Conservation (phyloP, 352 stramenopile genomes). For the Globisporangium paroecandrum region DNA sequence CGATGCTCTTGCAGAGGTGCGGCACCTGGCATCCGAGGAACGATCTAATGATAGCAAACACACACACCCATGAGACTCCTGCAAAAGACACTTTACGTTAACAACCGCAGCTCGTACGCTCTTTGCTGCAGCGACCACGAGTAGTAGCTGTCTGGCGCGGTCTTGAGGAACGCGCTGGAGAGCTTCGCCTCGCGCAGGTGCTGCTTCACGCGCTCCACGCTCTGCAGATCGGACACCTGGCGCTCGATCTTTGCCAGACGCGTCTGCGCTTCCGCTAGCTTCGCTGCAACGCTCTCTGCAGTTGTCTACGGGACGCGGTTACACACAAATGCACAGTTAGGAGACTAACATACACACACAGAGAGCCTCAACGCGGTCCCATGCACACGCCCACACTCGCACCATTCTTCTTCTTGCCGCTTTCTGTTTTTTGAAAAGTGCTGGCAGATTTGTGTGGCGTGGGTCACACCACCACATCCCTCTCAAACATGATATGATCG, state of each 20-base stretch:
- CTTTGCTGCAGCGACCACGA: slow-evolving; percentile 61
- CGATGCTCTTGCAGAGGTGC: slow-evolving; percentile 89
- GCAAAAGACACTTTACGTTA: background rate
- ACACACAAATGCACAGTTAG: background rate
- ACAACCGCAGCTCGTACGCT: slow-evolving; percentile 28
- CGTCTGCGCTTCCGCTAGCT: slow-evolving; percentile 11
- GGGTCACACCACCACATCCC: background rate
- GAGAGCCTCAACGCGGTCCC: background rate
- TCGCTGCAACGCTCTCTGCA: slow-evolving; percentile 7
- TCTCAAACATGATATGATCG: background rate
- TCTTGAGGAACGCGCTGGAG: slow-evolving; percentile 63
- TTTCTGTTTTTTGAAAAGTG: background rate
- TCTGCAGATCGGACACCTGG: slow-evolving; percentile 11
- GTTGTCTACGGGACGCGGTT: background rate
- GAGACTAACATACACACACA: background rate
- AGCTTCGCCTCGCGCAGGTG: slow-evolving; percentile 35
- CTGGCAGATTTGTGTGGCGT: background rate
- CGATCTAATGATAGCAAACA: slow-evolving; percentile 22
- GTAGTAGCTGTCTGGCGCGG: slow-evolving; percentile 70
- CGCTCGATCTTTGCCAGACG: slow-evolving; percentile 16
- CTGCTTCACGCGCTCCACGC: slow-evolving; percentile 18
- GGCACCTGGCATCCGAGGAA: slow-evolving; percentile 58
- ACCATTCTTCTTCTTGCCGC: slow-evolving; percentile 8
- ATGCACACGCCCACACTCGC: background rate
- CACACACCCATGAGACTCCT: background rate